These are phyloP conservation scores for Camelina neglecta DNA, from an alignment of 345 rosid species.

Conservation along the genomic window DNA sequence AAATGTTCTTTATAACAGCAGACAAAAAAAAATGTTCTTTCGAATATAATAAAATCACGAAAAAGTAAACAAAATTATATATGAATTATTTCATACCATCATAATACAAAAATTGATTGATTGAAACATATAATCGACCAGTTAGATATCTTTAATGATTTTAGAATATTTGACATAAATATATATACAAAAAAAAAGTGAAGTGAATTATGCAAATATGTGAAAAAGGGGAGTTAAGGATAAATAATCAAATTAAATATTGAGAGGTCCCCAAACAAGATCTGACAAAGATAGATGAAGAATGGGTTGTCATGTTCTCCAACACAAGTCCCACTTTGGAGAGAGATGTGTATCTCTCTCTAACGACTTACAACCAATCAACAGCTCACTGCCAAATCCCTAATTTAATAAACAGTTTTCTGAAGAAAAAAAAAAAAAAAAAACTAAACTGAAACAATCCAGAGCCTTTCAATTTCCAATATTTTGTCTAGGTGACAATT, in stretches of 20 bases:
- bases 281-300: conserved; percentile 46
- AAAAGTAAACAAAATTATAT: conserved; percentile 25
- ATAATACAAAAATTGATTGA: conserved; percentile 35
- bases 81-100: conserved; percentile 28
- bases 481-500: background rate
- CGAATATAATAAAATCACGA: conserved; percentile 19
- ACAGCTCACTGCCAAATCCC: conserved; percentile 41
- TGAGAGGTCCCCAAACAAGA: conserved; percentile 43
- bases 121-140: conserved; percentile 36
- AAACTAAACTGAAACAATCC: conserved; percentile 1
- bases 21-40: conserved; percentile 29
- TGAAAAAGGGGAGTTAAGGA: conserved; percentile 22
- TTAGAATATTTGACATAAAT: conserved; percentile 23
- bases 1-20: conserved; percentile 28
- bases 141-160: conserved; percentile 35
- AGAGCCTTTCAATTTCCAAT: conserved; percentile 29
- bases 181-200: background rate
- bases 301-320: conserved; percentile 51
- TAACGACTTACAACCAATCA: conserved; percentile 45
- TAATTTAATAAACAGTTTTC: background rate
- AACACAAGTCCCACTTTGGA: conserved; percentile 49
- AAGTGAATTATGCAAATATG: background rate
- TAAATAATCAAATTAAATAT: conserved; percentile 28
- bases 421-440: background rate
- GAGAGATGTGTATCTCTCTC: conserved; percentile 33